Percentiles rank a stretch among this genome's conserved stretches.
Evolutionary conservation across 116 monocot species (phyloP).

Genomic region (Cymodocea nodosa): DNA sequence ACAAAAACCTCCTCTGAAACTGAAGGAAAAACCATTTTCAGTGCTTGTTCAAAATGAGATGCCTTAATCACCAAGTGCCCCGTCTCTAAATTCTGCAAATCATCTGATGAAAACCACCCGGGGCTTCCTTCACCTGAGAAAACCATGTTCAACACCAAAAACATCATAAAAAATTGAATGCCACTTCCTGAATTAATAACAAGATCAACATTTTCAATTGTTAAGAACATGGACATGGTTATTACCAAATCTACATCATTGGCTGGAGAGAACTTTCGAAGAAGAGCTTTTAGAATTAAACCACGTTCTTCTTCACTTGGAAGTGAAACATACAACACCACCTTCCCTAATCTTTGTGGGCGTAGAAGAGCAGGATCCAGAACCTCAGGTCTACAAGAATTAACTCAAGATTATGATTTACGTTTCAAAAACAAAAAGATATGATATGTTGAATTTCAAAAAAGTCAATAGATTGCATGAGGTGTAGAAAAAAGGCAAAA

Average conservation of each 20-base stretch:
- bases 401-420: neutral
- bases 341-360: slow-evolving; percentile 83
- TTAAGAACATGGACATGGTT: neutral
- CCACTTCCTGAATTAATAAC: neutral
- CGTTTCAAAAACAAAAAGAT: no score
- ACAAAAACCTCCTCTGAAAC: slow-evolving; percentile 60
- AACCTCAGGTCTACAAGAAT: slow-evolving; percentile 54
- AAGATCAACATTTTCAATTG: neutral
- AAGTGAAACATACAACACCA: slow-evolving; percentile 73
- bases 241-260: slow-evolving; percentile 74
- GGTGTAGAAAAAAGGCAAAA: neutral
- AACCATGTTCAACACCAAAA: neutral
- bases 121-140: slow-evolving; percentile 70
- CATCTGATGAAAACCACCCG: slow-evolving; percentile 30
- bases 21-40: slow-evolving; percentile 49
- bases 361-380: slow-evolving; percentile 75
- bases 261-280: slow-evolving; percentile 50
- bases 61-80: slow-evolving; percentile 26
- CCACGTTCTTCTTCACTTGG: slow-evolving; percentile 59
- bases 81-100: slow-evolving; percentile 12
- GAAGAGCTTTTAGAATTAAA: slow-evolving; percentile 64
- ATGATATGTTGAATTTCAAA: neutral
- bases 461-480: slow-evolving; percentile 2
- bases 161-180: neutral
- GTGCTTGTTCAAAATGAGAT: slow-evolving; percentile 64